Percentiles rank a stretch among this genome's conserved stretches.
phyloP scores from a whole-genome alignment of 257 asterid genomes.

The Paulownia fortunei region DNA sequence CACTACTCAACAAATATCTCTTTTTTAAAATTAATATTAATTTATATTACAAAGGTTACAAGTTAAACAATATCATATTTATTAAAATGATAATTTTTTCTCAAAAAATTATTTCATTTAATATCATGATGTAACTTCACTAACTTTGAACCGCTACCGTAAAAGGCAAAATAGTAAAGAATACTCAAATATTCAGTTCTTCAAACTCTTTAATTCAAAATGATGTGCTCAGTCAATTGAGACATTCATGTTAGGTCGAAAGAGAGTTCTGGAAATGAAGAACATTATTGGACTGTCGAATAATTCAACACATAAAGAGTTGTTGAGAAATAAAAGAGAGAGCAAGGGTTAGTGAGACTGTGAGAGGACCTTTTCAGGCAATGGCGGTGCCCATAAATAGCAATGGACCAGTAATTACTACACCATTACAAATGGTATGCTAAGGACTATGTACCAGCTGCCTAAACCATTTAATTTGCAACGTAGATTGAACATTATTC shows the following conservation, averaged over 20 bases:
- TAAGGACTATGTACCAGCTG: neutral
- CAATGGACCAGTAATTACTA: neutral
- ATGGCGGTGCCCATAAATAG: neutral
- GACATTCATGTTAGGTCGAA: neutral
- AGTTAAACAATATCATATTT: too few species aligned
- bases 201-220: neutral
- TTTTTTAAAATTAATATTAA: neutral
- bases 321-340: neutral
- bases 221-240: neutral
- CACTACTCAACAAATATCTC: neutral
- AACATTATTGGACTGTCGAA: neutral
- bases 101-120: too few species aligned
- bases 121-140: too few species aligned
- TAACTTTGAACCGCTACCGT: neutral
- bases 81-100: neutral
- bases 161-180: neutral
- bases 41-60: neutral
- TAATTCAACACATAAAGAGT: neutral
- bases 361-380: neutral
- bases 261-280: neutral
- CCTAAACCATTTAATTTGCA: neutral
- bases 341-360: neutral
- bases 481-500: neutral
- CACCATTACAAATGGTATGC: slow-evolving; percentile 1
- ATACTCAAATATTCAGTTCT: neutral